Evolutionary conservation across 169 alveolate genomes (phyloP), one percentile per base, ranked within the genome.

Genomic region (Eimeria necatrix): DNA sequence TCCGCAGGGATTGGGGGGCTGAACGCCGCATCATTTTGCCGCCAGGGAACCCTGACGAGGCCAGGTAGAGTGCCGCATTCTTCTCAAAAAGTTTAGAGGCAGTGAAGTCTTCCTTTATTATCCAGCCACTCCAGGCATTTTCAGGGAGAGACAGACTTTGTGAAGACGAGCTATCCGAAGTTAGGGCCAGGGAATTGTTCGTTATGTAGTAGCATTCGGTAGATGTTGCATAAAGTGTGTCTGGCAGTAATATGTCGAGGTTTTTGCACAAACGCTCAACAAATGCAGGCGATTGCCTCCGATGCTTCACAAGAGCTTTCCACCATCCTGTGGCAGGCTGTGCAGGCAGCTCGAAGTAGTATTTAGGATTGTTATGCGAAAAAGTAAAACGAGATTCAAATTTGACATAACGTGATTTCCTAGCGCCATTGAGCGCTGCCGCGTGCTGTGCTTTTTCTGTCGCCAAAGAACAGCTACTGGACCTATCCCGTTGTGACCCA

Each of bases 321-420:
- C 95, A 92, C 95, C 95, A 92, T 32, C 95, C 95, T n/a, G 78
- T 61, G 41, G 93, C 95, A 5, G 95, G 95, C 22, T 93, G 95
- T 46, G 76, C 95, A 14, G 95, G 93, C 52, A 93, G 71, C 10
- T 73, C 73, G 41, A 26, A 10, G 52, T 93, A 93, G 80, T 93
- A 93, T 49, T 80, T 81, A 60, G 92, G 46, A 70, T 93, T 93
- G 26, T 83, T 26, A 14, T 81, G 80, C 81, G 93, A 24, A 68
- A 93, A 93, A 51, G 95, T 81, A 68, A 93, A 61, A 48, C 91
- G 87, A 4, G 95, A 93, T 22, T 60, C 60, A 61, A 74, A 80
- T 64, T 93, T 93, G 53, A 51, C 88, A 10, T 53, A 81, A 20
- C 95, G 89, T 18, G 93, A 86, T 41, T 93, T 93, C 46, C 88